phyloP scores from a whole-genome alignment of 306 rosid species.

The Vigna radiata region DNA sequence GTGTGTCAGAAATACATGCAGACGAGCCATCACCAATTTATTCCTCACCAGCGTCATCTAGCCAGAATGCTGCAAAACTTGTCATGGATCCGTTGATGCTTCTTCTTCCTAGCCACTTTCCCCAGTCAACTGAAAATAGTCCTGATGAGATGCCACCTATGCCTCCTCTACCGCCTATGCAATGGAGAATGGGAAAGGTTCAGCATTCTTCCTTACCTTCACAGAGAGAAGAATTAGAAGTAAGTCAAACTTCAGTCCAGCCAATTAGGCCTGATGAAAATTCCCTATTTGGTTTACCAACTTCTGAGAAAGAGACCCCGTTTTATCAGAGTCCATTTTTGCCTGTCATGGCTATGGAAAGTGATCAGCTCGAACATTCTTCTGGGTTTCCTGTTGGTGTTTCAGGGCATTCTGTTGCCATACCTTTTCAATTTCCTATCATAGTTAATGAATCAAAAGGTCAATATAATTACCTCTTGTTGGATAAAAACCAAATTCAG shows the following conservation, averaged over 20 bases:
- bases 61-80: constrained; percentile 39
- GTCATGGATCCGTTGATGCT: constrained; percentile 52
- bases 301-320: constrained; percentile 46
- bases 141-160: constrained; percentile 85
- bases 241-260: constrained; percentile 47
- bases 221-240: constrained; percentile 50
- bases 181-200: constrained; percentile 89
- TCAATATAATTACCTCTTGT: constrained; percentile 56
- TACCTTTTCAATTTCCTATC: constrained; percentile 59
- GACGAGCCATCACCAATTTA: constrained; percentile 49
- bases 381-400: constrained; percentile 54
- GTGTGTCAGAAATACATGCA: constrained; percentile 46
- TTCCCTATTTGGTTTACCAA: constrained; percentile 52
- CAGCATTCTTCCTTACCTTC: constrained; percentile 55
- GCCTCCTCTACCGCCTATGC: constrained; percentile 99
- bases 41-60: constrained; percentile 51
- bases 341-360: constrained; percentile 56
- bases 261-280: constrained; percentile 49
- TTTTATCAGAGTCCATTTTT: constrained; percentile 59
- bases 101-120: constrained; percentile 52
- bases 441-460: constrained; percentile 51
- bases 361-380: constrained; percentile 51
- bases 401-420: constrained; percentile 52
- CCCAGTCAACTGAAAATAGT: constrained; percentile 56
- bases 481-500: constrained; percentile 54